phyloP scores from a whole-genome alignment of 148 eudicot genomes.

The Hydrangea macrophylla region DNA sequence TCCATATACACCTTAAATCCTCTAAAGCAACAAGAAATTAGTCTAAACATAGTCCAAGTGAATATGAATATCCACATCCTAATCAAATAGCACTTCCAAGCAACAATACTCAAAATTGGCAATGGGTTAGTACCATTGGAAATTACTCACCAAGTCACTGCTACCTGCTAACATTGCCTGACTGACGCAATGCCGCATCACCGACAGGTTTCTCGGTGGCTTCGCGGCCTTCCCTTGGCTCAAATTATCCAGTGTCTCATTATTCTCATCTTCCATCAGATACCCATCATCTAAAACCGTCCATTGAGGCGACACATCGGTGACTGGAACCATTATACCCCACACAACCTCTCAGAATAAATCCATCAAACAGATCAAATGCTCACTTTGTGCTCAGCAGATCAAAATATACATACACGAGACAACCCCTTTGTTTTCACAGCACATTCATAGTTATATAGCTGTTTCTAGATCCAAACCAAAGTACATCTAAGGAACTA shows the following conservation, averaged over 20 bases:
- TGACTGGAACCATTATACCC: no score
- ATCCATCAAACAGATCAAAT: constrained; percentile 17
- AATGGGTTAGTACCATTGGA: neutral
- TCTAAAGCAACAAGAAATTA: neutral
- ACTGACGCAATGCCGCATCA: constrained; percentile 53
- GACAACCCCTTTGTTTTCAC: neutral
- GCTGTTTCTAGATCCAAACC: constrained; percentile 4
- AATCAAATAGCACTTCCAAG: no score
- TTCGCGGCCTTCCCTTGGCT: constrained; percentile 33
- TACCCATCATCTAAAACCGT: constrained; percentile 29
- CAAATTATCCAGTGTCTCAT: constrained; percentile 25
- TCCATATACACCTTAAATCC: no score
- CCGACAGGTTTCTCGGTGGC: constrained; percentile 47
- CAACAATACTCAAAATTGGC: neutral
- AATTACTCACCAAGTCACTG: constrained; percentile 35
- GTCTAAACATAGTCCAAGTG: neutral
- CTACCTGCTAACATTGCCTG: constrained; percentile 37
- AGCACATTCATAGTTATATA: constrained; percentile 15
- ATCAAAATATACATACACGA: neutral
- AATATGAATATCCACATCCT: neutral
- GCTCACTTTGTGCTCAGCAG: neutral
- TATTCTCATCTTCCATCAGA: constrained; percentile 29
- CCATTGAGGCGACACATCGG: no score
- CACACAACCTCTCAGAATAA: constrained; percentile 11
- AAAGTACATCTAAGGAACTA: constrained; percentile 3